Percentiles rank a stretch among this genome's conserved stretches.
Conservation (phyloP, 2,329 filamentous ascomycete genomes). For the Phoma sp. region DNA sequence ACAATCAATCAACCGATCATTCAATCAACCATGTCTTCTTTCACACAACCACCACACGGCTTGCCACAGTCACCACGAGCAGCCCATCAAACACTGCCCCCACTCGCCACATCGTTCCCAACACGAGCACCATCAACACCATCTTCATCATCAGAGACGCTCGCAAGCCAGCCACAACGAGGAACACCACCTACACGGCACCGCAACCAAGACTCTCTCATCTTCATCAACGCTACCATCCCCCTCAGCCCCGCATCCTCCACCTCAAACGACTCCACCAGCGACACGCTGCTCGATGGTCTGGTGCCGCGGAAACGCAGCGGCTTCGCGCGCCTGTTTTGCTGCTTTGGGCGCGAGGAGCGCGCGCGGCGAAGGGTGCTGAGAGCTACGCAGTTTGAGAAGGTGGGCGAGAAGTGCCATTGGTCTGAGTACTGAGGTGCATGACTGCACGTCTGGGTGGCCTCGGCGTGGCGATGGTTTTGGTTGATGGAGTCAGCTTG, state of each 20-base stretch:
- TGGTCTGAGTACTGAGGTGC: conserved; percentile 39
- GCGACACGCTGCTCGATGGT: conserved; percentile 32
- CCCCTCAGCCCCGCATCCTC: conserved; percentile 39
- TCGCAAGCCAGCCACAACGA: conserved; percentile 1
- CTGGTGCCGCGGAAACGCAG: conserved; percentile 39
- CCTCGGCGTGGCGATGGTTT: neutral
- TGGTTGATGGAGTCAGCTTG: neutral
- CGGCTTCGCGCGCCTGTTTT: conserved; percentile 40
- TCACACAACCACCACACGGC: conserved; percentile 26
- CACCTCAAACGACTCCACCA: conserved; percentile 14
- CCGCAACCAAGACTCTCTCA: conserved; percentile 29
- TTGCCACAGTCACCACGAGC: conserved; percentile 35
- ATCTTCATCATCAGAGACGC: conserved; percentile 9
- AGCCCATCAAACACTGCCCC: conserved; percentile 27
- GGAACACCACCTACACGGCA: neutral
- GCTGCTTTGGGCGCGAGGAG: conserved; percentile 44
- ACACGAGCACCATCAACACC: conserved; percentile 7
- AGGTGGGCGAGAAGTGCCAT: conserved; percentile 39
- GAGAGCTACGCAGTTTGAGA: conserved; percentile 35
- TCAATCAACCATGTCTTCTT: neutral
- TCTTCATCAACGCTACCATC: conserved; percentile 46
- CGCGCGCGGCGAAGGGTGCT: conserved; percentile 30
- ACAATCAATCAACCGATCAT: neutral
- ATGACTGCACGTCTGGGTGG: neutral
- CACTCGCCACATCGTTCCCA: conserved; percentile 31